A percentile compares a stretch with the other conserved stretches of the same genome.
Conservation (phyloP, 2,329 filamentous ascomycete species). For the Pseudogymnoascus sp. region DNA sequence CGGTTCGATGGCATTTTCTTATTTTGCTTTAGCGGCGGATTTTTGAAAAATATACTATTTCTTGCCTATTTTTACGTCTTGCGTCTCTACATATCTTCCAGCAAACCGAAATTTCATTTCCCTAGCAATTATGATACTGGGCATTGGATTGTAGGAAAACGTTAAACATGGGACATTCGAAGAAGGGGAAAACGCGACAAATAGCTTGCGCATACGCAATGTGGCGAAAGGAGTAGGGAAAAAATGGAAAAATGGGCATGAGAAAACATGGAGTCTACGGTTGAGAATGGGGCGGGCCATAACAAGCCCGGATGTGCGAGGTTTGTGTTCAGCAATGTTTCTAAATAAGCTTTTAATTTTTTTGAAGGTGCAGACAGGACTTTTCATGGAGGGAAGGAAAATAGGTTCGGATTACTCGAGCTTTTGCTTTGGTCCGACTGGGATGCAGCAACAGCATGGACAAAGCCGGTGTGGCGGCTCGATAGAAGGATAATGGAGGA, state of each 20-base stretch:
- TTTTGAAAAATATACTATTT: slow-evolving; percentile 6
- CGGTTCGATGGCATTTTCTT: background rate
- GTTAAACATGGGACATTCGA: background rate
- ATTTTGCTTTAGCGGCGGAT: background rate
- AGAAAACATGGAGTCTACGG: background rate
- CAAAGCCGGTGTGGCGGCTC: background rate
- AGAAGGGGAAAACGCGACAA: background rate
- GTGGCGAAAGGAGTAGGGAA: background rate
- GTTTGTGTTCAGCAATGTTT: slow-evolving; percentile 2
- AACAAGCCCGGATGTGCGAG: background rate
- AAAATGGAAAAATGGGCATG: background rate
- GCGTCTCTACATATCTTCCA: background rate
- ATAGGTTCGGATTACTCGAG: background rate
- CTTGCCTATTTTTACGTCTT: slow-evolving; percentile 5
- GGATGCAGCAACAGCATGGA: background rate
- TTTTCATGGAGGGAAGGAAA: background rate
- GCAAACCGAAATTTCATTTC: background rate
- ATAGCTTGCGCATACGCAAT: background rate
- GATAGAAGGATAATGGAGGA: background rate
- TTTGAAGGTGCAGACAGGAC: background rate
- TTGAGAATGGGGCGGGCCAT: background rate
- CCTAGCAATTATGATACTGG: background rate
- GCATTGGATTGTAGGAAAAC: background rate
- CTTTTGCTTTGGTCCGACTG: background rate
- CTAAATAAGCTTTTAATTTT: background rate